Percentiles rank a stretch among this genome's conserved stretches.
Conservation (phyloP, 1,284 basidiomycete species). For the Cryptococcus sp. region DNA sequence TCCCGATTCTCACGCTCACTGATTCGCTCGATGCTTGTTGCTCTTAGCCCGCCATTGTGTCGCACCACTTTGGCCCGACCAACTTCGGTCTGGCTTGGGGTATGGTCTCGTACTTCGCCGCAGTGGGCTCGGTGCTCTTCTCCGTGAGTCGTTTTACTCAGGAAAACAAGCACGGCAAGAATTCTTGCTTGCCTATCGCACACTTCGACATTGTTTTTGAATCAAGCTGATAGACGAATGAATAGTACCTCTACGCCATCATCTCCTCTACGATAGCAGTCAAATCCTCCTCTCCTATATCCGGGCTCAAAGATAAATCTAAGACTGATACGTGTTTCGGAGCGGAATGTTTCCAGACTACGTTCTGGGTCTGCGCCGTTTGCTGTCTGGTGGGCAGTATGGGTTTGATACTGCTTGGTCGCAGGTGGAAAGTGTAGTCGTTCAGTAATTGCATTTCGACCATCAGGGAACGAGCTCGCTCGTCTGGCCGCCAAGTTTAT, state of each 20-base stretch:
- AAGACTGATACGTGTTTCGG: constrained; percentile 42
- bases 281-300: constrained; percentile 9
- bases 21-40: too few species aligned
- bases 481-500: too few species aligned
- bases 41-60: constrained; percentile 48
- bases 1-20: neutral
- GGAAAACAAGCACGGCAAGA: neutral
- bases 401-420: constrained; percentile 42
- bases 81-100: constrained; percentile 55
- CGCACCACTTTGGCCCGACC: constrained; percentile 51
- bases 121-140: constrained; percentile 49
- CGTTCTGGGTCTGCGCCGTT: constrained; percentile 43
- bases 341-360: constrained; percentile 42
- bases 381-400: constrained; percentile 40
- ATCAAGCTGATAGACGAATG: neutral
- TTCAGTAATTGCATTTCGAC: too few species aligned
- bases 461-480: too few species aligned
- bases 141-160: constrained; percentile 36
- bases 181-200: neutral
- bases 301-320: neutral
- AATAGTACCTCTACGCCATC: constrained; percentile 44
- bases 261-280: constrained; percentile 31
- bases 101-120: constrained; percentile 53
- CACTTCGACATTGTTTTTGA: neutral
- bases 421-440: constrained; percentile 45